Evolutionary conservation across 768 basidiomycete species (phyloP).

Genomic region (Tubosaeta sp.): DNA sequence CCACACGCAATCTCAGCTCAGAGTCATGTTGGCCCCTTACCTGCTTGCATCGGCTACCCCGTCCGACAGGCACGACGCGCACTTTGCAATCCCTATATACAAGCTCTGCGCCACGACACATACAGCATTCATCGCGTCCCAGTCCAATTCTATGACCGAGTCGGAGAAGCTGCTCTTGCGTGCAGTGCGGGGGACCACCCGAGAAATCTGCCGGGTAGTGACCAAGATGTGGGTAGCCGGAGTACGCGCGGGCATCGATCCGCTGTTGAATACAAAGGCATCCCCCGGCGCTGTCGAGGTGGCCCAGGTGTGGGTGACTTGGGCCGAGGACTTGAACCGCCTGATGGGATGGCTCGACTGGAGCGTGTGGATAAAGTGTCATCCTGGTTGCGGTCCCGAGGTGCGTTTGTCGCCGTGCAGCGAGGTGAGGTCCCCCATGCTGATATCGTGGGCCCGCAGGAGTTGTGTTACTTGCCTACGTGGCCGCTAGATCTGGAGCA

Average conservation of each 20-base stretch:
- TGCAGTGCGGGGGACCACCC: neutral
- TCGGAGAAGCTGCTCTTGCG: neutral
- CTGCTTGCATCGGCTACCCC: neutral
- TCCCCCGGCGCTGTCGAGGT: neutral
- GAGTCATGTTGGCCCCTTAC: neutral
- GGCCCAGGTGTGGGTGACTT: neutral
- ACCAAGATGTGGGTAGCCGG: neutral
- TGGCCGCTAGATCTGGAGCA: too few relatives aligned
- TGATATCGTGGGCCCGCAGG: too few relatives aligned
- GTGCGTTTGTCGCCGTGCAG: neutral
- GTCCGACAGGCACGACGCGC: neutral
- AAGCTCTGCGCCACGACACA: neutral
- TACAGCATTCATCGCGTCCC: neutral
- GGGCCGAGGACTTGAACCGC: neutral
- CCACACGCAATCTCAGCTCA: neutral
- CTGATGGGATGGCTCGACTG: neutral
- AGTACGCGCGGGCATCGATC: neutral
- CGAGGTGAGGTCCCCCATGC: too few relatives aligned
- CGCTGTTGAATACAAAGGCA: neutral
- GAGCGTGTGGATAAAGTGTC: neutral
- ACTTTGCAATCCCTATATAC: neutral
- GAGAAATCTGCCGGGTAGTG: neutral
- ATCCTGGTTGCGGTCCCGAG: neutral
- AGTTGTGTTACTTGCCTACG: too few relatives aligned
- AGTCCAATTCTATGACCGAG: neutral